A percentile compares a stretch with the other conserved stretches of the same genome.
Evolutionary conservation across 306 rosid genomes (phyloP).

Genomic region (Quillaja saponaria): DNA sequence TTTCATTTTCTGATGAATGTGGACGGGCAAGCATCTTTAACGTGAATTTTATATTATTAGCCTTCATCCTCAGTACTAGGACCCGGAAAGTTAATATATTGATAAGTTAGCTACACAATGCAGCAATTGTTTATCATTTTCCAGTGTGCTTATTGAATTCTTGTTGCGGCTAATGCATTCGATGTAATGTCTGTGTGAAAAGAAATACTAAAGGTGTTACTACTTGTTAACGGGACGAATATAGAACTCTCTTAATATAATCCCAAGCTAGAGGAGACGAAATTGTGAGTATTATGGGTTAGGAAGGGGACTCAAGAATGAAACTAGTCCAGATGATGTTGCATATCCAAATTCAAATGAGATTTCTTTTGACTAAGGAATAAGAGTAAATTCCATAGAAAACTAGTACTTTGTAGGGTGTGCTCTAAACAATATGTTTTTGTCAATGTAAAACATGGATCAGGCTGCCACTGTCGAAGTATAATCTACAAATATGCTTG

Average conservation of each 20-base stretch:
- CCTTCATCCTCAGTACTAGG: not conserved
- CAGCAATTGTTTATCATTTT: not conserved
- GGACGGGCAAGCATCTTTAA: not conserved
- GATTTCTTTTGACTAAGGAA: not conserved
- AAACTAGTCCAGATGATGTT: not conserved
- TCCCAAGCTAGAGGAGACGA: not conserved
- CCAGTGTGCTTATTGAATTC: not conserved
- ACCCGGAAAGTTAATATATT: not conserved
- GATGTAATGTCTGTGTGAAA: not conserved
- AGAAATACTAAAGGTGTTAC: not conserved
- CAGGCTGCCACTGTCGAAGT: no score
- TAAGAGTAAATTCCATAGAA: not conserved
- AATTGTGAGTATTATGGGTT: not conserved
- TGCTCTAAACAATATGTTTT: no score
- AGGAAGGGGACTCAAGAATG: not conserved
- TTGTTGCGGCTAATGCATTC: not conserved
- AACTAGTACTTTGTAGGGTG: no score
- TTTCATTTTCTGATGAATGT: not conserved
- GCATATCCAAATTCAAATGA: not conserved
- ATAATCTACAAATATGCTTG: no score
- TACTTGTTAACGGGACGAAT: not conserved
- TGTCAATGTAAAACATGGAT: no score
- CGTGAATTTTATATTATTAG: not conserved
- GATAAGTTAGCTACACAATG: not conserved
- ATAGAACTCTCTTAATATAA: not conserved